Conservation (phyloP, 1,284 basidiomycete genomes). For the Tilletia walkeri region DNA sequence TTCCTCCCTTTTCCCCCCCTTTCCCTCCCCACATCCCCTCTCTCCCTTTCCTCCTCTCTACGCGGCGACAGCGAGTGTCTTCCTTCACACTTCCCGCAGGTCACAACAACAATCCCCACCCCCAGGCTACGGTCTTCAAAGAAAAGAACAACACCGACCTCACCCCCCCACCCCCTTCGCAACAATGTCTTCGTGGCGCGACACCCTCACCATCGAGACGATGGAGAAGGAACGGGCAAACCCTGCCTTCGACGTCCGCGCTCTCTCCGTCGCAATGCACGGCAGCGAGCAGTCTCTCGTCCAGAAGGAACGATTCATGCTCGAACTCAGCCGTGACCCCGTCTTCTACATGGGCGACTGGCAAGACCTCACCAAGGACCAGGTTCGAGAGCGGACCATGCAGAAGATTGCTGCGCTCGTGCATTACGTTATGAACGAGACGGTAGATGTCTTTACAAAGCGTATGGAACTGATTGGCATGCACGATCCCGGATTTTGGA, state of each 20-base stretch:
- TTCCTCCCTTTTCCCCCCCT: too few species aligned
- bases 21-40: too few species aligned
- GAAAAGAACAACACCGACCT: too few species aligned
- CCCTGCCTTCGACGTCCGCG: conserved; percentile 60
- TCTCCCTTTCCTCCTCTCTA: too few species aligned
- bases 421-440: conserved; percentile 50
- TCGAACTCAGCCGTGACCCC: conserved; percentile 61
- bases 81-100: too few species aligned
- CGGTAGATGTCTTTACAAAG: conserved; percentile 57
- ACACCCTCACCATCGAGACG: conserved; percentile 53
- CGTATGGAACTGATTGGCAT: conserved; percentile 60
- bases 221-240: conserved; percentile 59
- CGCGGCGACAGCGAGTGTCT: too few species aligned
- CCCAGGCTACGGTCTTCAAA: too few species aligned
- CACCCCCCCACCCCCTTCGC: too few species aligned
- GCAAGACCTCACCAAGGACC: conserved; percentile 62
- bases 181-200: conserved; percentile 34
- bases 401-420: conserved; percentile 40
- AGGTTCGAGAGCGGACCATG: conserved; percentile 58
- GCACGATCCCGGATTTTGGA: conserved; percentile 63
- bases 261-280: conserved; percentile 57
- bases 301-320: conserved; percentile 57
- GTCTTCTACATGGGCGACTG: conserved; percentile 62
- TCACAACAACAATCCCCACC: too few species aligned
- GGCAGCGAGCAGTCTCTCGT: conserved; percentile 52